A percentile compares a stretch with the other conserved stretches of the same genome.
These are phyloP conservation scores for Flaveria brownii DNA, from an alignment of 129 eudicot species.

Conservation along the genomic window DNA sequence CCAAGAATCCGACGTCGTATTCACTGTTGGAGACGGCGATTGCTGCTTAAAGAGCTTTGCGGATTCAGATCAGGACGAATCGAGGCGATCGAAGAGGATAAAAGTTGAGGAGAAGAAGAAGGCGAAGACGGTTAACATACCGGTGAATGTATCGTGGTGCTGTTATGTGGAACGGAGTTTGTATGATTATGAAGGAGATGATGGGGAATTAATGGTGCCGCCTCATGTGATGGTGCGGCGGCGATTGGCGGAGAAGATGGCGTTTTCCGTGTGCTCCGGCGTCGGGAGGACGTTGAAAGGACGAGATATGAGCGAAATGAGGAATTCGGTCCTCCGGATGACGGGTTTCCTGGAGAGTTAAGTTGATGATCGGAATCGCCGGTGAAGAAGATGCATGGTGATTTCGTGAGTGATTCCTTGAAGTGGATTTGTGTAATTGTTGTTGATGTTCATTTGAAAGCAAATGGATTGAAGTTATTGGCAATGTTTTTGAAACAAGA, in stretches of 20 bases:
- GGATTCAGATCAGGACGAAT: conserved; percentile 20
- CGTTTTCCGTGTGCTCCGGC: conserved; percentile 61
- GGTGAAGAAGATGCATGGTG: background rate
- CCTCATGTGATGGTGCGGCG: conserved; percentile 67
- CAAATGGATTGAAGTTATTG: conserved; percentile 19
- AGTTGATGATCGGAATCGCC: conserved; percentile 20
- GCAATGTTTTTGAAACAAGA: too few species aligned
- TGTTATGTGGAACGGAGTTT: conserved; percentile 30
- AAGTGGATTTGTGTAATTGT: conserved; percentile 10
- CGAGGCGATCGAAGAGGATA: conserved; percentile 21
- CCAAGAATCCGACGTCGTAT: conserved; percentile 44
- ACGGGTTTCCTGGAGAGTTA: conserved; percentile 83
- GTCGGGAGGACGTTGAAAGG: conserved; percentile 68
- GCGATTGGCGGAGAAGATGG: conserved; percentile 60
- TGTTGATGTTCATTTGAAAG: conserved; percentile 26
- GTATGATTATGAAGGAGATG: conserved; percentile 40
- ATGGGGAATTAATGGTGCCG: conserved; percentile 52
- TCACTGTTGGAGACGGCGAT: conserved; percentile 18
- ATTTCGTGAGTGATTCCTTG: conserved; percentile 6
- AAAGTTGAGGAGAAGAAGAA: conserved; percentile 15
- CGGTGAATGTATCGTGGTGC: conserved; percentile 33
- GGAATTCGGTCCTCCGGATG: conserved; percentile 75
- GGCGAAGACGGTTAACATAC: conserved; percentile 33
- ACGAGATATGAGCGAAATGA: conserved; percentile 66
- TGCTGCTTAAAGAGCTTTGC: background rate